Evolutionary conservation across 768 basidiomycete species (phyloP).

Genomic region (Hydnum rufescens): DNA sequence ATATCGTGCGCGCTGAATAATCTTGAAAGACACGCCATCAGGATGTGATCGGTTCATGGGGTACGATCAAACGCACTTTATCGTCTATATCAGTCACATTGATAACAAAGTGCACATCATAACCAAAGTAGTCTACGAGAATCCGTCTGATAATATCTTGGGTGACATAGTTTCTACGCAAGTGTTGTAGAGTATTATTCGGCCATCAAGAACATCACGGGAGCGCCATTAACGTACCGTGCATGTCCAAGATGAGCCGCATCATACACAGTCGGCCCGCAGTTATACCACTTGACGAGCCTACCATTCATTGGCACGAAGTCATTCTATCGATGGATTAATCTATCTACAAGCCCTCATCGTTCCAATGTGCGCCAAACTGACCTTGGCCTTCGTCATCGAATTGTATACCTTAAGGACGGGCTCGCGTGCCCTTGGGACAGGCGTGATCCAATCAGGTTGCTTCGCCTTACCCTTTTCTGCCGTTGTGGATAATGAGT

Average conservation of each 20-base stretch:
- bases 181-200: not conserved
- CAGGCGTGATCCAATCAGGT: conserved; percentile 31
- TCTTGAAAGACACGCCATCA: conserved; percentile 29
- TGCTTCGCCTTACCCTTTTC: conserved; percentile 9
- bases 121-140: conserved; percentile 88
- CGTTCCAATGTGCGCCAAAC: conserved; percentile 5
- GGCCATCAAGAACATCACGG: not conserved
- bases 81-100: conserved; percentile 99
- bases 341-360: not conserved
- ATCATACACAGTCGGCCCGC: conserved; percentile 97
- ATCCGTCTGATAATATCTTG: conserved; percentile 84
- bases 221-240: conserved; percentile 29
- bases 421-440: conserved; percentile 33
- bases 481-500: too few relatives aligned
- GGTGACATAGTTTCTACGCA: conserved; percentile 77
- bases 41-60: not conserved
- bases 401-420: conserved; percentile 80
- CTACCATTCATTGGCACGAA: conserved; percentile 42
- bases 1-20: conserved; percentile 76
- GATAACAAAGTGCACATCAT: conserved; percentile 97
- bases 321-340: conserved; percentile 31
- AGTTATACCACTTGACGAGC: conserved; percentile 96
- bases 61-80: conserved; percentile 38
- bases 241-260: conserved; percentile 98
- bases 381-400: conserved; percentile 73